Evolutionary conservation across 2,329 filamentous ascomycete species (phyloP).

Genomic region (Rhinocladiella similis): DNA sequence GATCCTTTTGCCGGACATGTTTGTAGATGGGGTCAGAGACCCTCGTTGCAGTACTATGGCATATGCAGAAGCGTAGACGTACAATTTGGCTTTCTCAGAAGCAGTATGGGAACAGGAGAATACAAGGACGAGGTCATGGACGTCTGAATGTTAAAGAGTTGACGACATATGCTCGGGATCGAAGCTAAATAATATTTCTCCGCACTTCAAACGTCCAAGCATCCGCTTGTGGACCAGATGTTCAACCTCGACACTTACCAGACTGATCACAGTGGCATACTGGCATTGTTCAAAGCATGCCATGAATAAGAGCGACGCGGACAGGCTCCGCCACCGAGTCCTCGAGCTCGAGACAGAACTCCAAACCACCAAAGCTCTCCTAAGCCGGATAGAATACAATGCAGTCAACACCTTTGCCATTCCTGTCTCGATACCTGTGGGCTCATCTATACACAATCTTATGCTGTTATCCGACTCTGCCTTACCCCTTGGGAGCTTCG

Average conservation of each 20-base stretch:
- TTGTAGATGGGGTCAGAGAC: slow-evolving; percentile 6
- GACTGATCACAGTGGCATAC: too few relatives aligned
- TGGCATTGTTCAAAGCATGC: too few relatives aligned
- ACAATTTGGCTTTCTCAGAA: not conserved
- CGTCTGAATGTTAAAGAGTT: not conserved
- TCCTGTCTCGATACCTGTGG: slow-evolving; percentile 19
- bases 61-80: not conserved
- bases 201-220: not conserved
- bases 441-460: slow-evolving; percentile 37
- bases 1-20: slow-evolving; percentile 62
- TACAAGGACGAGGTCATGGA: not conserved
- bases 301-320: slow-evolving; percentile 23
- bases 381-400: slow-evolving; percentile 11
- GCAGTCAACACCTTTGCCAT: not conserved
- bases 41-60: not conserved
- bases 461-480: slow-evolving; percentile 65
- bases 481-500: slow-evolving; percentile 64
- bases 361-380: slow-evolving; percentile 44
- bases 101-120: not conserved
- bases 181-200: slow-evolving; percentile 7
- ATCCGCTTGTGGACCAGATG: not conserved
- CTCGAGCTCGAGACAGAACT: slow-evolving; percentile 50
- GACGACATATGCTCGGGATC: not conserved
- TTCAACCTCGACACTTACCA: not conserved
- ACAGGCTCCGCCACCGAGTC: slow-evolving; percentile 33